Percentiles rank a stretch among this genome's conserved stretches.
Conservation (phyloP, 768 basidiomycete genomes). For the Leucocoprinus birnbaumii region DNA sequence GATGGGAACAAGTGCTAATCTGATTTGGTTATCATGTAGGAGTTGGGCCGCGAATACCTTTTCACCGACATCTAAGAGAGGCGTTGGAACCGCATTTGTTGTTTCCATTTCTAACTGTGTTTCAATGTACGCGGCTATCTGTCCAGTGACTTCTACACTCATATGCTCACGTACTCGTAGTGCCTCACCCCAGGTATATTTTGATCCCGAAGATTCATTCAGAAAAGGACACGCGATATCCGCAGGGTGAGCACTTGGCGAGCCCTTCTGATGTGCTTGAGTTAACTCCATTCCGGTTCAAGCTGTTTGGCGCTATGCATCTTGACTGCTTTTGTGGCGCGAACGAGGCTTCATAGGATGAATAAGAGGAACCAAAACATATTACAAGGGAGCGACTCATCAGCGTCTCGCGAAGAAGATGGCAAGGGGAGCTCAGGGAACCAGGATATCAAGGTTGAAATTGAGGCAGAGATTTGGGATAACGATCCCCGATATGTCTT, state of each 20-base stretch:
- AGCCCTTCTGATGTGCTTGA: neutral
- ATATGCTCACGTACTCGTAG: constrained; percentile 22
- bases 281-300: neutral
- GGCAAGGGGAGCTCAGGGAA: neutral
- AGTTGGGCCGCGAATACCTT: constrained; percentile 60
- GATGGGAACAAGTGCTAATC: too few relatives aligned
- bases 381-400: constrained; percentile 5
- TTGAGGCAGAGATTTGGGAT: constrained; percentile 38
- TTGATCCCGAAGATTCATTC: constrained; percentile 46
- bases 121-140: constrained; percentile 39
- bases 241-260: constrained; percentile 36
- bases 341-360: constrained; percentile 37
- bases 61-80: constrained; percentile 57
- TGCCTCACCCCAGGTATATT: constrained; percentile 56
- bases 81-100: constrained; percentile 58
- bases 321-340: constrained; percentile 37
- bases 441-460: too few relatives aligned
- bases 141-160: neutral
- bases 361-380: constrained; percentile 37
- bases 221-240: constrained; percentile 55
- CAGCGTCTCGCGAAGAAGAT: constrained; percentile 25
- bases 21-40: constrained; percentile 34
- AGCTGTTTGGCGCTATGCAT: constrained; percentile 46
- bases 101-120: constrained; percentile 58
- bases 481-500: constrained; percentile 51